Percentiles rank a stretch among this genome's conserved stretches.
These are phyloP conservation scores for Pythium sp. DNA, from an alignment of 352 stramenopile genomes.

Conservation along the genomic window DNA sequence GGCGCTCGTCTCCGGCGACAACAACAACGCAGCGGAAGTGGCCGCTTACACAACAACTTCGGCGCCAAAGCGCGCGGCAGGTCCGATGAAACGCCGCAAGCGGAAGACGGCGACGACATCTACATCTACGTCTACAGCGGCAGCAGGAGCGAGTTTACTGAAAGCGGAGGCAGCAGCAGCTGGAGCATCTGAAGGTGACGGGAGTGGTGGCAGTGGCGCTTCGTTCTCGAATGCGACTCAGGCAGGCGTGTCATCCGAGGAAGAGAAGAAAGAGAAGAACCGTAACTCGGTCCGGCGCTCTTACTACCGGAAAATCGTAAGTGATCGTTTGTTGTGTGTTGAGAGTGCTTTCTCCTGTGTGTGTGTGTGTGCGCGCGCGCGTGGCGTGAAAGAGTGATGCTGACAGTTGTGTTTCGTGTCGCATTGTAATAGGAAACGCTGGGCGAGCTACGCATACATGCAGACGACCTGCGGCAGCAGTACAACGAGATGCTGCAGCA, in stretches of 20 bases:
- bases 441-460: slow-evolving; percentile 37
- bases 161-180: neutral
- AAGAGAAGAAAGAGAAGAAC: slow-evolving; percentile 56
- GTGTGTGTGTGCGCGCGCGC: neutral
- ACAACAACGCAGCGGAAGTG: neutral
- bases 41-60: neutral
- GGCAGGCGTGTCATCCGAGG: slow-evolving; percentile 20
- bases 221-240: neutral
- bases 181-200: neutral
- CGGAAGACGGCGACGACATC: slow-evolving; percentile 1
- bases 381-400: neutral
- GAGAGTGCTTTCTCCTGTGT: neutral
- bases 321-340: neutral
- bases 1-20: neutral
- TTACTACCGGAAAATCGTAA: slow-evolving; percentile 54
- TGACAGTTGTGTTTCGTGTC: neutral
- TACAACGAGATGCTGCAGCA: slow-evolving; percentile 42
- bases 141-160: neutral
- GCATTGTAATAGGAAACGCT: slow-evolving; percentile 39
- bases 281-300: slow-evolving; percentile 52
- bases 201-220: neutral
- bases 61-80: neutral
- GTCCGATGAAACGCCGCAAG: slow-evolving; percentile 9
- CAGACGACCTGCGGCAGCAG: slow-evolving; percentile 43
- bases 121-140: neutral